A percentile compares a stretch with the other conserved stretches of the same genome.
These are phyloP conservation scores for Exidia glandulosa DNA, from an alignment of 768 basidiomycete species.

Conservation along the genomic window DNA sequence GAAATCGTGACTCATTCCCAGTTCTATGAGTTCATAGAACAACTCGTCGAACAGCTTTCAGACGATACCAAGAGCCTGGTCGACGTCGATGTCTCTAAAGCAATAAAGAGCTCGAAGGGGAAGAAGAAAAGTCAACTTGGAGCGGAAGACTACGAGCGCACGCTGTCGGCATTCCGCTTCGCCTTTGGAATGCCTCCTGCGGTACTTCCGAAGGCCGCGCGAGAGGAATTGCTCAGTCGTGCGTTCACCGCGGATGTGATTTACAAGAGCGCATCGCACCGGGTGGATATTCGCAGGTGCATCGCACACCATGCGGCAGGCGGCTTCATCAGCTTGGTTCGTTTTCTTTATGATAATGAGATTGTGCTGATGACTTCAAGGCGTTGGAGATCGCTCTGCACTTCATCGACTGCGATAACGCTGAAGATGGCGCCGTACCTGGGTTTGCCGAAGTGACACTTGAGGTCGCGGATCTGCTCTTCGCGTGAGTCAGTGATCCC, in stretches of 20 bases:
- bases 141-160: not conserved
- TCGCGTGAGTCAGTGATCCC: not conserved
- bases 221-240: slow-evolving; percentile 1
- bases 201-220: not conserved
- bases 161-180: not conserved
- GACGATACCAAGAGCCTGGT: not conserved
- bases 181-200: not conserved
- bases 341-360: not conserved
- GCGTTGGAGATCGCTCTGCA: not conserved
- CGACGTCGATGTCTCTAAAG: not conserved
- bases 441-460: not conserved
- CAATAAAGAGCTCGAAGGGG: not conserved
- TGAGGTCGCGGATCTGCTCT: not conserved
- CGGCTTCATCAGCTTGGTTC: not conserved
- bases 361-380: not conserved
- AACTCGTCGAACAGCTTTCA: not conserved
- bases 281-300: not conserved
- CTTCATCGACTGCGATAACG: not conserved
- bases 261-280: not conserved
- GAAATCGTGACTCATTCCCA: not conserved
- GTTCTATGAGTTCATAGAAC: not conserved
- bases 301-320: not conserved
- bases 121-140: not conserved
- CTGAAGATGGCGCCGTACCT: not conserved
- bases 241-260: slow-evolving; percentile 5